Evolutionary conservation across 805 yeast genomes (phyloP).

Genomic region (Saccharomycopsis lassenensis): DNA sequence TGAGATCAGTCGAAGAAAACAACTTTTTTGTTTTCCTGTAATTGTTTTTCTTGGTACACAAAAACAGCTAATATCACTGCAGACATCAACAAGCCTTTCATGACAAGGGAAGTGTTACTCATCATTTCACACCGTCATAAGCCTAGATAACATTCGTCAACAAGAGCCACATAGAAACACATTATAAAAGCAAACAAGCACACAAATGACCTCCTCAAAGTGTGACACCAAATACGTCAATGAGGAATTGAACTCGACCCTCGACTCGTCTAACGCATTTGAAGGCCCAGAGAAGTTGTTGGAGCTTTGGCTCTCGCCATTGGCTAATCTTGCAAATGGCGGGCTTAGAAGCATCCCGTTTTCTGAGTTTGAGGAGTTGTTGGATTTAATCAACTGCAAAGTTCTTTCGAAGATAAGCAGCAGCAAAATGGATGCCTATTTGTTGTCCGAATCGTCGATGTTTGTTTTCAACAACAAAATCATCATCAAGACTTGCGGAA

Average conservation of each 20-base stretch:
- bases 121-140: conserved; percentile 27
- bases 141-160: conserved; percentile 18
- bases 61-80: no score
- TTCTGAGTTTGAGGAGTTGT: conserved; percentile 55
- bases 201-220: neutral
- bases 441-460: conserved; percentile 80
- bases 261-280: conserved; percentile 86
- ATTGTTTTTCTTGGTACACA: no score
- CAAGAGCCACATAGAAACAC: neutral
- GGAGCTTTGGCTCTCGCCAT: conserved; percentile 77
- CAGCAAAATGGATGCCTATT: conserved; percentile 61
- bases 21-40: no score
- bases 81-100: conserved; percentile 14
- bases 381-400: conserved; percentile 81
- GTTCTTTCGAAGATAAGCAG: conserved; percentile 71
- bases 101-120: conserved; percentile 27
- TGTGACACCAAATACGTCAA: conserved; percentile 47
- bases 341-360: conserved; percentile 52
- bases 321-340: conserved; percentile 30
- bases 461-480: conserved; percentile 82
- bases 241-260: conserved; percentile 62
- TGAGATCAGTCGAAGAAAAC: no score
- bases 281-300: conserved; percentile 95
- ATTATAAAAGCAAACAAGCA: neutral
- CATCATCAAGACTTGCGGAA: conserved; percentile 90